phyloP scores from a whole-genome alignment of 1,284 basidiomycete genomes.

The Austropuccinia psidii region DNA sequence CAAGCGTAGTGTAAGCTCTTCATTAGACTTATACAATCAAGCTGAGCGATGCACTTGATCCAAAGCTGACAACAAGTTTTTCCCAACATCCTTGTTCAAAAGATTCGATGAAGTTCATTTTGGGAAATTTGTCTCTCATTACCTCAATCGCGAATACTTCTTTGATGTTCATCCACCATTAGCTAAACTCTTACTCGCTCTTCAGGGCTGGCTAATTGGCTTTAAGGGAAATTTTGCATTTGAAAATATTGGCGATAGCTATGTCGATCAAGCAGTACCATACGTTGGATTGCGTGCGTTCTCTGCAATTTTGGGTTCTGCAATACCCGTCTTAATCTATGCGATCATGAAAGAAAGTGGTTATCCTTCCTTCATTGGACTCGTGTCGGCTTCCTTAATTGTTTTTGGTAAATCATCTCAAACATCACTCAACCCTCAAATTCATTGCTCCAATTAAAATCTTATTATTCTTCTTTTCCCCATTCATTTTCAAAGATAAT shows the following conservation, averaged over 20 bases:
- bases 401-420: constrained; percentile 13
- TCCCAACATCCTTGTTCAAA: constrained; percentile 4
- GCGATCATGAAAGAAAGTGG: constrained; percentile 97
- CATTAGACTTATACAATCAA: too few relatives aligned
- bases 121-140: constrained; percentile 83
- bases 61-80: neutral
- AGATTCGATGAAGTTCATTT: constrained; percentile 98
- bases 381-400: constrained; percentile 25
- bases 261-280: constrained; percentile 75
- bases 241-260: constrained; percentile 90
- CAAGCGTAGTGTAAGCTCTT: constrained; percentile 70
- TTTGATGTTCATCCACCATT: constrained; percentile 99
- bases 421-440: constrained; percentile 59
- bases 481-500: constrained; percentile 60
- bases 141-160: constrained; percentile 85
- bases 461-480: constrained; percentile 60
- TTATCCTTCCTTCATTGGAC: constrained; percentile 60
- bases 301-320: constrained; percentile 78
- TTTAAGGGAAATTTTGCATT: constrained; percentile 92
- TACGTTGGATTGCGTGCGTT: constrained; percentile 88
- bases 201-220: constrained; percentile 91
- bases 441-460: constrained; percentile 68
- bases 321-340: constrained; percentile 85
- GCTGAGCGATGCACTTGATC: too few relatives aligned
- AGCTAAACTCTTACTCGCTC: constrained; percentile 82